Evolutionary conservation across 805 yeast genomes (phyloP).

Genomic region (Wickerhamiella azymoides): DNA sequence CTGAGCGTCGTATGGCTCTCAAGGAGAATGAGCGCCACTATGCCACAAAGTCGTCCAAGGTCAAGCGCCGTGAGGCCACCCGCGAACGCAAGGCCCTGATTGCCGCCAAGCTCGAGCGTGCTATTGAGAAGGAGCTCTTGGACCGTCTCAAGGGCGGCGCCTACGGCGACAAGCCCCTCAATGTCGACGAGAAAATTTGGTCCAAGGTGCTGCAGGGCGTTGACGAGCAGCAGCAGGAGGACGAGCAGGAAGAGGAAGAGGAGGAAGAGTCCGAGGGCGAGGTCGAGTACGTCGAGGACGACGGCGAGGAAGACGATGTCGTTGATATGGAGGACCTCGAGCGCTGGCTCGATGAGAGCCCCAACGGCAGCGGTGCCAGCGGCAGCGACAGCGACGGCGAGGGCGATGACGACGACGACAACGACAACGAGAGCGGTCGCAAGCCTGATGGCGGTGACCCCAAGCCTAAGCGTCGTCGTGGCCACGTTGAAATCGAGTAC

Average conservation of each 20-base stretch:
- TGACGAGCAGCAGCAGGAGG: constrained; percentile 53
- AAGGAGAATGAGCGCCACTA: constrained; percentile 85
- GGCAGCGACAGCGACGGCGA: constrained; percentile 22
- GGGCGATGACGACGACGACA: constrained; percentile 23
- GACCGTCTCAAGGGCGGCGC: constrained; percentile 96
- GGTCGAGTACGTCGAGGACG: constrained; percentile 81
- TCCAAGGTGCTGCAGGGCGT: constrained; percentile 71
- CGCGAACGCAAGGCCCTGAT: constrained; percentile 93
- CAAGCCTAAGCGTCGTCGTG: constrained; percentile 27
- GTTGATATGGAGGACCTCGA: constrained; percentile 90
- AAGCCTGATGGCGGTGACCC: constrained; percentile 27
- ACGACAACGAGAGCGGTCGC: constrained; percentile 26
- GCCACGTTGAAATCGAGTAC: constrained; percentile 68
- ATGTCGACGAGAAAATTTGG: constrained; percentile 94
- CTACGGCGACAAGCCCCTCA: constrained; percentile 93
- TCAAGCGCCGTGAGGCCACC: constrained; percentile 82
- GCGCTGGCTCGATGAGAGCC: constrained; percentile 49
- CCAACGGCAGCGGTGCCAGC: constrained; percentile 26
- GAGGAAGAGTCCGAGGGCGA: constrained; percentile 48
- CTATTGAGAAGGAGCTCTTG: constrained; percentile 87
- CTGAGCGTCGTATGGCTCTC: constrained; percentile 84
- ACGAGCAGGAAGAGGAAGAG: constrained; percentile 33
- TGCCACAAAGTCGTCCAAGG: constrained; percentile 87
- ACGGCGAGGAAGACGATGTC: constrained; percentile 50
- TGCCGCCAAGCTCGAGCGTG: constrained; percentile 93